Conservation (phyloP, 2,329 filamentous ascomycete species). For the Pseudocercospora fijiensis region DNA sequence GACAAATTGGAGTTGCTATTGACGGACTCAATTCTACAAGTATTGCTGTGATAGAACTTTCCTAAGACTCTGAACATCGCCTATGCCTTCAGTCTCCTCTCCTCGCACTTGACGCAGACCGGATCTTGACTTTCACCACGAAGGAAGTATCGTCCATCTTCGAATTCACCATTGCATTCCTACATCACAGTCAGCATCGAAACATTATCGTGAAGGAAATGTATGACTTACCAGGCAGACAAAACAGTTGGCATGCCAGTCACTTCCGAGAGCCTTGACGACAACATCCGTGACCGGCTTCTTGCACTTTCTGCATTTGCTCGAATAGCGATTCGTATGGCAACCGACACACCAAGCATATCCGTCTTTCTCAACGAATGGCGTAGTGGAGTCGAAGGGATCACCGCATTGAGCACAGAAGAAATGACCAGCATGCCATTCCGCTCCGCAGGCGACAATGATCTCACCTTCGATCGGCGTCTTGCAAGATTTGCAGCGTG, state of each 20-base stretch:
- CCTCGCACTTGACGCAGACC: conserved; percentile 63
- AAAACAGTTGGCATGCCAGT: conserved; percentile 95
- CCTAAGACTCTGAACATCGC: neutral
- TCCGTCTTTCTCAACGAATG: conserved; percentile 96
- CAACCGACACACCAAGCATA: conserved; percentile 96
- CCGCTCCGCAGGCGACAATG: conserved; percentile 86
- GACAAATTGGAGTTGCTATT: neutral
- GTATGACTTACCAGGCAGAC: conserved; percentile 60
- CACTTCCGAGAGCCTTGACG: conserved; percentile 79
- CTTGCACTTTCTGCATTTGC: conserved; percentile 83
- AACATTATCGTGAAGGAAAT: neutral
- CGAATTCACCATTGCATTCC: conserved; percentile 61
- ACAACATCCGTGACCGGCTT: conserved; percentile 86
- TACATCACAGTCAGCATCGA: conserved; percentile 34
- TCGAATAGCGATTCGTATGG: conserved; percentile 85
- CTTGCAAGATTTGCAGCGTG: conserved; percentile 91
- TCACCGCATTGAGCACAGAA: conserved; percentile 99
- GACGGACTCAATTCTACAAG: neutral
- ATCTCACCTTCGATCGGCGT: conserved; percentile 96
- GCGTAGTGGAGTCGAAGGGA: conserved; percentile 62
- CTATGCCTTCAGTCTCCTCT: conserved; percentile 58
- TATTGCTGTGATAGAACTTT: neutral
- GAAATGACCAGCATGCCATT: conserved; percentile 97
- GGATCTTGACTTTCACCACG: conserved; percentile 58
- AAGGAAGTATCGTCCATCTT: conserved; percentile 63